A percentile compares a stretch with the other conserved stretches of the same genome.
Evolutionary conservation across 805 yeast genomes (phyloP).

Genomic region (Osmozyma mogii): DNA sequence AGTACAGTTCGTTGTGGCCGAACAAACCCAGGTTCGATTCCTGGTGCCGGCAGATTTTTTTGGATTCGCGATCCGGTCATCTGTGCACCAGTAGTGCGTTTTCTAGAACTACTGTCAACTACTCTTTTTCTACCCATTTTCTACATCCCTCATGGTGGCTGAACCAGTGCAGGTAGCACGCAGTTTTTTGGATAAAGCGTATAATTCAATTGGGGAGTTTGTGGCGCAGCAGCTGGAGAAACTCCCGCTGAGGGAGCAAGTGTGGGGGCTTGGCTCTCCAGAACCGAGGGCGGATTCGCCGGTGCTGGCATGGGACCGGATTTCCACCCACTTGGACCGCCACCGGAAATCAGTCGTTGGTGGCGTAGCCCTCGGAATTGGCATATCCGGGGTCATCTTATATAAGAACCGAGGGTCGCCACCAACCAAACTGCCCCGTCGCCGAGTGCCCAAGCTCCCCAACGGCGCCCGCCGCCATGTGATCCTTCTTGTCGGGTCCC

Average conservation of each 20-base stretch:
- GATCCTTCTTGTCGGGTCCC: conserved; percentile 67
- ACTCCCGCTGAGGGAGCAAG: conserved; percentile 12
- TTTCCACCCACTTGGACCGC: neutral
- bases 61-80: no score
- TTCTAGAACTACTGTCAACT: neutral
- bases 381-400: neutral
- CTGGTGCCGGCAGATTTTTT: conserved; percentile 4
- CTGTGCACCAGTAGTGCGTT: no score
- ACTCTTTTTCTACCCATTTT: neutral
- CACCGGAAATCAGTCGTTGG: neutral
- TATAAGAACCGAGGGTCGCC: neutral
- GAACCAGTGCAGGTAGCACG: conserved; percentile 36
- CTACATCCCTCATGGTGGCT: conserved; percentile 32
- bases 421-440: neutral
- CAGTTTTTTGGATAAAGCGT: conserved; percentile 14
- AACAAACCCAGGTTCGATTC: conserved; percentile 6
- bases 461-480: conserved; percentile 75
- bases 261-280: conserved; percentile 4
- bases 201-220: no score
- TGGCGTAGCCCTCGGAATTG: neutral
- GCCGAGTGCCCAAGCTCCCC: conserved; percentile 54
- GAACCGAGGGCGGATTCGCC: conserved; percentile 4
- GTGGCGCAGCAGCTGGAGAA: conserved; percentile 18
- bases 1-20: conserved; percentile 6
- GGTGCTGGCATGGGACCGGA: conserved; percentile 23